Base-by-base conservation (phyloP, 2,329 filamentous ascomycete genomes). In the Graphium sp. region DNA sequence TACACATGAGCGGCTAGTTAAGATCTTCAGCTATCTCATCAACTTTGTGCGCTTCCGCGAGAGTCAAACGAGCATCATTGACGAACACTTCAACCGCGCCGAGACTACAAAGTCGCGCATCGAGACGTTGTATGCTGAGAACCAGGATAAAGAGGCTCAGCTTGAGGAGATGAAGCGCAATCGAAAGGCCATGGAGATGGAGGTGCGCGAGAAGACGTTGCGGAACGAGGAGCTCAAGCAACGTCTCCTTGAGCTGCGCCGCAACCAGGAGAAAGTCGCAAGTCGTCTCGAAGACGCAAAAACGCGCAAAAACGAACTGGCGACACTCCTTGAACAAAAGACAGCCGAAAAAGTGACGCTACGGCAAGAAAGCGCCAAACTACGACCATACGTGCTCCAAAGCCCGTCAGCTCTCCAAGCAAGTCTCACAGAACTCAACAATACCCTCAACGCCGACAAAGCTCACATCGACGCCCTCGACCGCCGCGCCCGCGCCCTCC, bases 41-140 rank as follows among this genome's bases (percentile, higher is more conserved):
- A 98, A 98, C 55, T 98, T 98, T 53, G 85, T 95, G 40, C 75
- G 89, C 30, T 98, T 95, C 56, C 79, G 89, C 41, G 85, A 94
- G 56, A 84, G 78, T 36, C 87, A 95, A 52, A 91, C 84, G 2
- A 60, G 62, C 22, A 73, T 89, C 18, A 93, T 95, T 37, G 85
- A 94, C 48, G 73, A 91, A 48, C 80, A 95, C 53, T 89, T 89
- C 58, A 89, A 93, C 59, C 85, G 82, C 43, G 71, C 80, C 9
- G 83, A 94, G 52, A 71, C 69, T 34, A 85, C 80, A 2, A 94
- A 93, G 54, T 62, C 75, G 29, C 73, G 79, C 35, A 94, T 95
- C 43, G 87, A 95, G 53, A 67, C 75, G 13, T 60, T 95, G 7
- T 85, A 85, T 45, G 61, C 64, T 9, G 78, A 87, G 39, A 98